A percentile compares a stretch with the other conserved stretches of the same genome.
phyloP scores from a whole-genome alignment of 441 rosid genomes.

The Pelargonium myrrhifolium region DNA sequence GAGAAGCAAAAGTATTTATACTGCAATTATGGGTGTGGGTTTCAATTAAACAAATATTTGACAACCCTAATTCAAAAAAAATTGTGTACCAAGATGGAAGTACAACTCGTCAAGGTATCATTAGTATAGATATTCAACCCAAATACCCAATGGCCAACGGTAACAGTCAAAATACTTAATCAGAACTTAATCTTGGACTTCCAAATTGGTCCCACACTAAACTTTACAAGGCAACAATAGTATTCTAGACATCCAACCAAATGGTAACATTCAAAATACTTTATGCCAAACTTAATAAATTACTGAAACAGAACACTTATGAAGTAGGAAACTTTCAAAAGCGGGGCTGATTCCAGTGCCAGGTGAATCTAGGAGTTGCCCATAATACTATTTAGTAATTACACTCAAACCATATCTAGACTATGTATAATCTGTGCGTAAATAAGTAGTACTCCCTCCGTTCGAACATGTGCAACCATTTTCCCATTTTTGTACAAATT shows the following conservation, averaged over 20 bases:
- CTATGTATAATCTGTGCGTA: neutral
- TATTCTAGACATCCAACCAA: neutral
- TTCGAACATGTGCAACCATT: too few relatives aligned
- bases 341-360: neutral
- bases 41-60: neutral
- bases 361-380: neutral
- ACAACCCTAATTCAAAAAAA: neutral
- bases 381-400: neutral
- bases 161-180: neutral
- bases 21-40: neutral
- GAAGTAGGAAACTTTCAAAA: neutral
- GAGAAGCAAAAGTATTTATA: neutral
- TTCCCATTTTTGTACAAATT: too few relatives aligned
- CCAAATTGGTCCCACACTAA: neutral
- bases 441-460: neutral
- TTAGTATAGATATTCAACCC: neutral
- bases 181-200: too few relatives aligned
- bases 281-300: neutral
- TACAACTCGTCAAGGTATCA: neutral
- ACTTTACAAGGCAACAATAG: neutral
- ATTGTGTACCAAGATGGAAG: neutral
- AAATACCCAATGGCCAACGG: neutral
- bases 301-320: neutral
- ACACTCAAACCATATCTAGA: neutral
- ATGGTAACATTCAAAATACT: neutral